Percentiles rank a stretch among this genome's conserved stretches.
These are phyloP conservation scores for Fusarium clavum DNA, from an alignment of 2,329 filamentous ascomycete genomes.

Conservation along the genomic window DNA sequence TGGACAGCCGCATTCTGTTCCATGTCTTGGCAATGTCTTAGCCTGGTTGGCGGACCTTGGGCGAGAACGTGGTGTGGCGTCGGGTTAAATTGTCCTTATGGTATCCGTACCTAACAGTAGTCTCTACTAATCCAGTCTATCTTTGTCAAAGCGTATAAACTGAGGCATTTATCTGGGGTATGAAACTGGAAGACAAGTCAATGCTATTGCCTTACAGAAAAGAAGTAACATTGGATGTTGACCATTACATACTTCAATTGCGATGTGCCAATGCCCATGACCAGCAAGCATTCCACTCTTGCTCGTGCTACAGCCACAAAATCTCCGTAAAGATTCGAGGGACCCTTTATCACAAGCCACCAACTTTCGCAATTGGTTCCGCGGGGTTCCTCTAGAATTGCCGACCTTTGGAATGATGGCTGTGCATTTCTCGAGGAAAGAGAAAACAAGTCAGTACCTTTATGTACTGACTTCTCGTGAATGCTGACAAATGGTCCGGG, in stretches of 20 bases:
- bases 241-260: not conserved
- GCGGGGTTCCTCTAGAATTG: not conserved
- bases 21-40: not conserved
- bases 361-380: not conserved
- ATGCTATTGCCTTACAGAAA: not conserved
- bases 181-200: rapidly evolving
- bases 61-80: conserved; percentile 27
- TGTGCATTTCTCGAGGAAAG: not conserved
- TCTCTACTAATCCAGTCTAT: not conserved
- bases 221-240: not conserved
- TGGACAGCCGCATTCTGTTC: conserved; percentile 6
- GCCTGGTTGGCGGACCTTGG: not conserved
- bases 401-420: conserved; percentile 23
- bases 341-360: conserved; percentile 8
- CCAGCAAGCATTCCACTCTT: not conserved
- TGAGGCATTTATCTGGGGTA: not conserved
- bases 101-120: not conserved
- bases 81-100: not conserved
- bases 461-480: not conserved
- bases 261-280: not conserved
- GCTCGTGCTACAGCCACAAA: not conserved
- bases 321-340: not conserved
- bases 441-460: not conserved
- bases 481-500: not conserved
- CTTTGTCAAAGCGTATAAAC: not conserved